Evolutionary conservation across 768 basidiomycete genomes (phyloP).

Genomic region (Tricholoma bakamatsutake): DNA sequence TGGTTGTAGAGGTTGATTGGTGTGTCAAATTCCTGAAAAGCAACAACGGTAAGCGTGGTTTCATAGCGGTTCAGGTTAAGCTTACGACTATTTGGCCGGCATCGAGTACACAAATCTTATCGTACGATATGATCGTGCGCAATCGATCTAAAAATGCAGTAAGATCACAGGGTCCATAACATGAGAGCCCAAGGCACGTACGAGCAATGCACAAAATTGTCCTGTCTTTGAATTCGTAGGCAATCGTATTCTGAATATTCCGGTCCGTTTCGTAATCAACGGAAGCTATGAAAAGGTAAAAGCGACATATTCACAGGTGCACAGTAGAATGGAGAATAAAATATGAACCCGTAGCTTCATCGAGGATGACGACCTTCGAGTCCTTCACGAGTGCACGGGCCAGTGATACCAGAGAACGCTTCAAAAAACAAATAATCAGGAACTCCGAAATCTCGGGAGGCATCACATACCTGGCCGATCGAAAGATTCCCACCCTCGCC

Average conservation of each 20-base stretch:
- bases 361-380: slow-evolving; percentile 77
- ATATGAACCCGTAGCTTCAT: slow-evolving; percentile 73
- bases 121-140: slow-evolving; percentile 82
- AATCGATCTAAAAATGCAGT: slow-evolving; percentile 53
- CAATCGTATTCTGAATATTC: slow-evolving; percentile 89
- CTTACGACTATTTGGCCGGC: slow-evolving; percentile 68
- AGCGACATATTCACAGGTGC: neutral
- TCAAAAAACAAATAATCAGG: neutral
- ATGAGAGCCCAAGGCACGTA: slow-evolving; percentile 29
- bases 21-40: slow-evolving; percentile 69
- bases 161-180: neutral
- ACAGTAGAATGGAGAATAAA: neutral
- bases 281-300: slow-evolving; percentile 42
- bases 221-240: slow-evolving; percentile 74
- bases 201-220: slow-evolving; percentile 87
- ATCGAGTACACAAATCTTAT: slow-evolving; percentile 85
- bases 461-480: slow-evolving; percentile 49
- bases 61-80: slow-evolving; percentile 6
- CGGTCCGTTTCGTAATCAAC: slow-evolving; percentile 88
- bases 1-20: slow-evolving; percentile 58
- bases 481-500: slow-evolving; percentile 85
- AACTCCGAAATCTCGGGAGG: neutral
- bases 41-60: neutral
- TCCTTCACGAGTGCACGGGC: slow-evolving; percentile 88
- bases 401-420: slow-evolving; percentile 81